Evolutionary conservation across 2,329 filamentous ascomycete genomes (phyloP).

Genomic region (Aspergillus ibericus): DNA sequence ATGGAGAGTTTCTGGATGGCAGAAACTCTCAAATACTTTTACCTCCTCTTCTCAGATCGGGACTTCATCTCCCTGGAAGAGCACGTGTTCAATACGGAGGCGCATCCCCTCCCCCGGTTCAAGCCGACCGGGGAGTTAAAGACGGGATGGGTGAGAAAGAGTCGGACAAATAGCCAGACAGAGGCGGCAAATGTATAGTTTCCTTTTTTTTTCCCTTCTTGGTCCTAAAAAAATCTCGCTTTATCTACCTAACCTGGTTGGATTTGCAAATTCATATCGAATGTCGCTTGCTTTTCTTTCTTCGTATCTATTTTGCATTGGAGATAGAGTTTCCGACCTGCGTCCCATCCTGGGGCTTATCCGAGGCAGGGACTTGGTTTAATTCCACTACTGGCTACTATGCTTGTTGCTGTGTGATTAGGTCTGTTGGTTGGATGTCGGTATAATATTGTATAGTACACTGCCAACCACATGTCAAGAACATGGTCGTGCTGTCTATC

Average conservation of each 20-base stretch:
- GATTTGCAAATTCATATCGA: background rate
- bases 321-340: too few relatives aligned
- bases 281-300: background rate
- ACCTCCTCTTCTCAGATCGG: conserved; percentile 83
- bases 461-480: background rate
- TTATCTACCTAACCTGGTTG: background rate
- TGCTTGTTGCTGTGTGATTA: background rate
- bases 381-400: background rate
- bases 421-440: background rate
- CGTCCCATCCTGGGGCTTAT: background rate
- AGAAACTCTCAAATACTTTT: conserved; percentile 97
- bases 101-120: conserved; percentile 85
- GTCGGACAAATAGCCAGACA: background rate
- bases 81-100: conserved; percentile 94
- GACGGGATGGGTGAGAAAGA: conserved; percentile 41
- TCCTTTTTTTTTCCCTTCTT: background rate
- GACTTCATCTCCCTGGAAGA: conserved; percentile 82
- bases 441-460: background rate
- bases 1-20: conserved; percentile 99
- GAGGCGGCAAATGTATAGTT: background rate
- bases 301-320: background rate
- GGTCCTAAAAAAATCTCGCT: background rate
- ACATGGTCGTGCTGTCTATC: too few relatives aligned
- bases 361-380: background rate
- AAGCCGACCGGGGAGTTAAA: conserved; percentile 60